Percentiles rank a stretch among this genome's conserved stretches.
phyloP scores from a whole-genome alignment of 202 grass and related monocot genomes.

The Musa balbisiana region DNA sequence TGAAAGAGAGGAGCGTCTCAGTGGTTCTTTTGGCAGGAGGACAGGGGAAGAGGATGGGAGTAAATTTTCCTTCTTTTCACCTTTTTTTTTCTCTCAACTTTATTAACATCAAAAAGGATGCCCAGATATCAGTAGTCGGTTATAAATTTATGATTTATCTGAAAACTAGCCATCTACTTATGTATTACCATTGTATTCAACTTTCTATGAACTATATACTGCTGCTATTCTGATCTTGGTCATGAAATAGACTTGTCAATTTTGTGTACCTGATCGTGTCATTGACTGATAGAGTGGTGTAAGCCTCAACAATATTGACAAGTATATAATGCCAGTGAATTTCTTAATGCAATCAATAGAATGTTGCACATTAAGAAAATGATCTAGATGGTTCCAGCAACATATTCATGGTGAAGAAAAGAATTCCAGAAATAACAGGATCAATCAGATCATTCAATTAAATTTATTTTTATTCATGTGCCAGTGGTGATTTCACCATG shows the following conservation, averaged over 20 bases:
- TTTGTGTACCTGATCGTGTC: background rate
- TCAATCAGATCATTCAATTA: background rate
- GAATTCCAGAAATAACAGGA: background rate
- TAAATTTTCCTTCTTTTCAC: conserved; percentile 28
- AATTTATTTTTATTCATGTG: background rate
- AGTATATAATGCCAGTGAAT: background rate
- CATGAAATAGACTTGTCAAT: background rate
- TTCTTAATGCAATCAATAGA: background rate
- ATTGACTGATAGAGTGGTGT: background rate
- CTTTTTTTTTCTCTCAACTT: background rate
- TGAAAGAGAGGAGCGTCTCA: conserved; percentile 84
- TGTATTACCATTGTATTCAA: too few relatives aligned
- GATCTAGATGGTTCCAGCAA: too few relatives aligned
- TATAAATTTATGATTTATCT: conserved; percentile 3
- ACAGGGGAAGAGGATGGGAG: conserved; percentile 85
- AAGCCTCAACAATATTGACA: background rate
- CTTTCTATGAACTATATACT: background rate
- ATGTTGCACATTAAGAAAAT: background rate
- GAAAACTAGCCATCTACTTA: background rate
- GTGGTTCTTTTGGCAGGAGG: conserved; percentile 89
- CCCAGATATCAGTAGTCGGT: too few relatives aligned
- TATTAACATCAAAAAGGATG: background rate
- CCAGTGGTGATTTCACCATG: background rate
- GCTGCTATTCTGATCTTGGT: background rate
- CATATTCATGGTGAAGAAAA: background rate